Base-by-base conservation (phyloP, 2,329 filamentous ascomycete genomes). In the Dissoconium aciculare region DNA sequence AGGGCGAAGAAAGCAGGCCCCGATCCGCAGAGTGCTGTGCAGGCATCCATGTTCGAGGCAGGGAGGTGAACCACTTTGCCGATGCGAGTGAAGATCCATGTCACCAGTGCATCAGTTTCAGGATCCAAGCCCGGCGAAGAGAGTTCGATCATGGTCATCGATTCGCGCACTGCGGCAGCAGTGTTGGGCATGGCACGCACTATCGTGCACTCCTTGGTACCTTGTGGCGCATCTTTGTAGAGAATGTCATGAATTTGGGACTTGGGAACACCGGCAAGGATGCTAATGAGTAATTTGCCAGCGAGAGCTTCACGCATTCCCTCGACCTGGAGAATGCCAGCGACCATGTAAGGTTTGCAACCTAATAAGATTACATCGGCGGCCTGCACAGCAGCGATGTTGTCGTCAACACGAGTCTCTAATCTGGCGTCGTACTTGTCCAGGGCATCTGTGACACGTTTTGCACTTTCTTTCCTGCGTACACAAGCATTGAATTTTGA, bases 181-280 rank as follows among this genome's bases (percentile, higher is more conserved):
- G 79, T 85, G 60, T 91, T 91, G 44, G 82, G 82, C 71, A 91
- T 83, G 32, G 78, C 81, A 17, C 82, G 67, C 4, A 91, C 74
- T 26, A 89, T 66, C 25, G 69, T 63, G 54, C 71, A 78, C 23
- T 62, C 58, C 15, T 63, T 60, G 33, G 59, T 56, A 38, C 63
- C 55, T n/a, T 57, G 55, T n/a, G 45, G 45, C 21, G 64, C 60
- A 12, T 65, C 56, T 6, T 61, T 58, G 15, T 66, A 65, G 46
- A 41, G 31, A 17, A 9, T 28, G 8, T 15, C 4, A 5, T 10
- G 13, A 13, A 92, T 72, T 46, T 84, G 72, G 28, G 69, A 55
- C 11, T 72, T 69, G 2, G 76, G 73, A 13, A 89, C 70, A 34
- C 84, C 84, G 4, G 81, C 81, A 37, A 78, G 72, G 43, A 92